Conservation (phyloP, 805 yeast species). For the Wickerhamiella qilinensis region DNA sequence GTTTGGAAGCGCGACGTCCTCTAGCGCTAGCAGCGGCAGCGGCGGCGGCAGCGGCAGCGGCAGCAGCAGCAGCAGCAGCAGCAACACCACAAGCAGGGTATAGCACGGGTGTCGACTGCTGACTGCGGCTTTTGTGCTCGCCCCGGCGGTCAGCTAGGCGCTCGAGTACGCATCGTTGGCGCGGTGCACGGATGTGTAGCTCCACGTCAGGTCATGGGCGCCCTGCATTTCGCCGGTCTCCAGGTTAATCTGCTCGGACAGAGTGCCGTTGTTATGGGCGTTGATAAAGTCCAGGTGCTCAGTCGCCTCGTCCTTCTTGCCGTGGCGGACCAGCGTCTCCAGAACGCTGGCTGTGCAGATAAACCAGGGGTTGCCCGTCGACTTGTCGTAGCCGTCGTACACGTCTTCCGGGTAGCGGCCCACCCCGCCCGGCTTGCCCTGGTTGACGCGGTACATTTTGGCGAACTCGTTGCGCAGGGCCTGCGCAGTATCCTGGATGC, state of each 20-base stretch:
- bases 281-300: constrained; percentile 23
- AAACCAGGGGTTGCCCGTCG: constrained; percentile 92
- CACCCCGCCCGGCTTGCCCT: constrained; percentile 19
- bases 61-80: too few relatives aligned
- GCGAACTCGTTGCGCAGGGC: constrained; percentile 50
- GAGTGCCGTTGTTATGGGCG: constrained; percentile 37
- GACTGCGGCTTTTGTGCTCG: too few relatives aligned
- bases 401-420: constrained; percentile 92
- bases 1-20: too few relatives aligned
- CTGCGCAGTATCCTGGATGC: not conserved
- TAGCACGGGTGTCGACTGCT: too few relatives aligned
- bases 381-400: constrained; percentile 55
- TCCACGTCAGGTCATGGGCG: constrained; percentile 80
- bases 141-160: too few relatives aligned
- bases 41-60: too few relatives aligned
- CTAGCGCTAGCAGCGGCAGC: too few relatives aligned
- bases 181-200: constrained; percentile 62
- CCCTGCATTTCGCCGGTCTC: constrained; percentile 77
- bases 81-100: too few relatives aligned
- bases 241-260: constrained; percentile 81
- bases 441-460: constrained; percentile 60
- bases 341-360: constrained; percentile 29
- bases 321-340: constrained; percentile 9
- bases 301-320: constrained; percentile 1
- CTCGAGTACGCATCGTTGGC: too few relatives aligned